Conservation (phyloP, 2,329 filamentous ascomycete species). For the Daldinia eschscholtzii region DNA sequence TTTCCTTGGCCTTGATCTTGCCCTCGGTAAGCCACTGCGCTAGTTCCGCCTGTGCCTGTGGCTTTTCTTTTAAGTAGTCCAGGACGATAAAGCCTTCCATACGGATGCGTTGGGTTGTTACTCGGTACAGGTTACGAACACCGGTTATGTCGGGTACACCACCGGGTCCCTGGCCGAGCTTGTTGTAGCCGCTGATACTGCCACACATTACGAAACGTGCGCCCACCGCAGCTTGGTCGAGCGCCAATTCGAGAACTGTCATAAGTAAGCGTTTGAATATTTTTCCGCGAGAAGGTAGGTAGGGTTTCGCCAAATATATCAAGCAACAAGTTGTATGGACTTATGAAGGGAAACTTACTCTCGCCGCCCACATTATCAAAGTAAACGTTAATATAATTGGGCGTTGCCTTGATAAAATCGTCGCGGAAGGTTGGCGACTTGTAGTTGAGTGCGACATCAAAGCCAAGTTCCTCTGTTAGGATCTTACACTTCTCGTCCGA, state of each 20-base stretch:
- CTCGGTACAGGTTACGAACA: slow-evolving; percentile 49
- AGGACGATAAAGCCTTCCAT: slow-evolving; percentile 82
- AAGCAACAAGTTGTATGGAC: not conserved
- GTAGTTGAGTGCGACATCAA: slow-evolving; percentile 72
- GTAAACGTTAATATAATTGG: slow-evolving; percentile 69
- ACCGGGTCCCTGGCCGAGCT: slow-evolving; percentile 62
- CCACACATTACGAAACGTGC: slow-evolving; percentile 80
- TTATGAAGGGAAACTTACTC: slow-evolving; percentile 48
- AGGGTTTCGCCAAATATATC: no score
- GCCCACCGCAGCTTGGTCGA: slow-evolving; percentile 71
- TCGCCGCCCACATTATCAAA: slow-evolving; percentile 79
- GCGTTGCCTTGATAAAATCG: slow-evolving; percentile 66
- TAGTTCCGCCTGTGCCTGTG: slow-evolving; percentile 70
- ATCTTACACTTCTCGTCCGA: slow-evolving; percentile 74
- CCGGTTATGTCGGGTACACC: slow-evolving; percentile 42
- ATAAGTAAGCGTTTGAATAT: not conserved
- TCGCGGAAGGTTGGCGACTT: slow-evolving; percentile 65
- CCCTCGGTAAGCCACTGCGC: slow-evolving; percentile 77
- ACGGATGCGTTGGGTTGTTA: slow-evolving; percentile 61
- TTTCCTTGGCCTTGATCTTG: slow-evolving; percentile 78
- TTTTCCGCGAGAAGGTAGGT: no score
- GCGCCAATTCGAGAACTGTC: slow-evolving; percentile 70
- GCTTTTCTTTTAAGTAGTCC: slow-evolving; percentile 71
- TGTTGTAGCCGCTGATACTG: slow-evolving; percentile 77
- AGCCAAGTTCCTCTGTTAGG: slow-evolving; percentile 67